Evolutionary conservation across 331 rosid genomes (phyloP).

Genomic region (Quercus tomentella): DNA sequence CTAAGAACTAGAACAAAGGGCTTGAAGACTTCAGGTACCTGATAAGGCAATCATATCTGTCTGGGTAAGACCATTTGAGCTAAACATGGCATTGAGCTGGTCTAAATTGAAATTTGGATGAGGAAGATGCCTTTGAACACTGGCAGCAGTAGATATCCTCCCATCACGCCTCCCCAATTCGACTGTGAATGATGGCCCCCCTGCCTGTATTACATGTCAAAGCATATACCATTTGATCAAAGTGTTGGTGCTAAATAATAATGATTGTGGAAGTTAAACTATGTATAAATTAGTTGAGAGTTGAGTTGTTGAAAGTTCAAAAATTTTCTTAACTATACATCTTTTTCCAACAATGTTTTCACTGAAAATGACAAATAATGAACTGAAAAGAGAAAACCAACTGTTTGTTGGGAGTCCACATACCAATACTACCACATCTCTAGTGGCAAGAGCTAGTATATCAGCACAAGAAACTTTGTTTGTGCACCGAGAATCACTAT

Average conservation of each 20-base stretch:
- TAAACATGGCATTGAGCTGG: slow-evolving; percentile 29
- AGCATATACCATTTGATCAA: neutral
- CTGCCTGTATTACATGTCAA: slow-evolving; percentile 17
- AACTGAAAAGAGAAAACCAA: too few species aligned
- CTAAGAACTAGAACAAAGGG: neutral
- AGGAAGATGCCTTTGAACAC: slow-evolving; percentile 38
- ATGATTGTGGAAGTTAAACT: neutral
- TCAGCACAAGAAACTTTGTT: slow-evolving; percentile 52
- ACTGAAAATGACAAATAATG: neutral
- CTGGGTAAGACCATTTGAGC: slow-evolving; percentile 24
- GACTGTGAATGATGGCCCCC: slow-evolving; percentile 32
- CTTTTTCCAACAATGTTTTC: neutral
- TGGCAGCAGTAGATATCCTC: slow-evolving; percentile 15
- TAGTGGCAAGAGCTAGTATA: slow-evolving; percentile 41
- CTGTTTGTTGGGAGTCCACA: neutral
- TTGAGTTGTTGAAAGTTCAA: too few species aligned
- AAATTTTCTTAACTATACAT: too few species aligned
- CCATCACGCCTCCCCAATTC: slow-evolving; percentile 45
- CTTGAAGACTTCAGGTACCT: slow-evolving; percentile 13
- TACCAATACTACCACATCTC: slow-evolving; percentile 41
- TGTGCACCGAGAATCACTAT: slow-evolving; percentile 22
- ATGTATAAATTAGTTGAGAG: neutral
- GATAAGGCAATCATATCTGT: slow-evolving; percentile 44
- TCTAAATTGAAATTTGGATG: slow-evolving; percentile 25
- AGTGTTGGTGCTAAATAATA: neutral